Conservation (phyloP, 2,329 filamentous ascomycete genomes). For the Hortaea sp. region DNA sequence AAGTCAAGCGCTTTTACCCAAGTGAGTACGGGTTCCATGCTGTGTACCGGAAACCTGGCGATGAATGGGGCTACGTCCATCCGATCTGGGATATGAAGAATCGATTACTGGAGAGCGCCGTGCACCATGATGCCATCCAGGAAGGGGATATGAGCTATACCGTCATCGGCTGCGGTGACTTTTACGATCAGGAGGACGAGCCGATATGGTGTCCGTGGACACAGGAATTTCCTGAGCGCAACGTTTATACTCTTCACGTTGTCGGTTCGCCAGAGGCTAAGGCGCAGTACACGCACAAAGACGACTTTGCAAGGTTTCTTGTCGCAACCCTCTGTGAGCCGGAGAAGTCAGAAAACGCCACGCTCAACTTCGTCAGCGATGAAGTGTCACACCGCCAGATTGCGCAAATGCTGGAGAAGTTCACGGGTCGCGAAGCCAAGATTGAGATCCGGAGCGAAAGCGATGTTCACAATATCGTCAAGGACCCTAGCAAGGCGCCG, state of each 20-base stretch:
- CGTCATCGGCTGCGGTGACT: constrained; percentile 2
- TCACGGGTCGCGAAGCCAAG: neutral
- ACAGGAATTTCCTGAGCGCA: neutral
- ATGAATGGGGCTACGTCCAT: constrained; percentile 1
- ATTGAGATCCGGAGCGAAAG: neutral
- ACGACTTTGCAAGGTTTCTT: constrained; percentile 1
- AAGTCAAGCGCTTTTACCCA: constrained; percentile 1
- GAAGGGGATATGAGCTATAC: constrained; percentile 1
- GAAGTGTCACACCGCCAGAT: neutral
- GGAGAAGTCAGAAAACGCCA: neutral
- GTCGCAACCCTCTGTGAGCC: constrained; percentile 1
- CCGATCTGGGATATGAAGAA: constrained; percentile 1
- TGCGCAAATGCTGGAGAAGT: constrained; percentile 1
- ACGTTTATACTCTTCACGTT: neutral
- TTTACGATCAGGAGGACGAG: constrained; percentile 1
- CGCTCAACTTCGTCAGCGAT: constrained; percentile 1
- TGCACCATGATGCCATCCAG: neutral
- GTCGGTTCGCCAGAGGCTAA: neutral
- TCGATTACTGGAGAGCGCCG: neutral
- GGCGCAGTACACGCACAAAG: constrained; percentile 1
- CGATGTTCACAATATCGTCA: neutral
- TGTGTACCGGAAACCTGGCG: neutral
- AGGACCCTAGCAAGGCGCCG: neutral
- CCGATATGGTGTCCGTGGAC: constrained; percentile 2
- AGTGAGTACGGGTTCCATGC: constrained; percentile 1